A percentile compares a stretch with the other conserved stretches of the same genome.
Evolutionary conservation across 225 moss, liverwort and hornwort genomes (phyloP).

Genomic region (Rhytidiadelphus loreus): DNA sequence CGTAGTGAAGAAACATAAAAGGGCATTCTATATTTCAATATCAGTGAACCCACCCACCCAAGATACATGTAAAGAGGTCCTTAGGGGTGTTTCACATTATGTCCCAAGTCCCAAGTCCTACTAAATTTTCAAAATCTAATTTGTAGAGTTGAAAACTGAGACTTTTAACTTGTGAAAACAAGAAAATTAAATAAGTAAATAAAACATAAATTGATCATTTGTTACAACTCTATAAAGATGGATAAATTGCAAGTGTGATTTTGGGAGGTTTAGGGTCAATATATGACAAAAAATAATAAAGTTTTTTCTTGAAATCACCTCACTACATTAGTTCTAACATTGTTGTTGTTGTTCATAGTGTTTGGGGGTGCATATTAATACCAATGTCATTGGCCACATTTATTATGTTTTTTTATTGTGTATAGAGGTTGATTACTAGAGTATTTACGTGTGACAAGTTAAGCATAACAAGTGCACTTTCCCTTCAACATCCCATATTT

Average conservation of each 20-base stretch:
- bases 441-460: not conserved
- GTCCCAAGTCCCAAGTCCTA: no score
- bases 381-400: rapidly evolving
- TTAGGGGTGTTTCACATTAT: no score
- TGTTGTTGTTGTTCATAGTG: not conserved
- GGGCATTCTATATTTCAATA: no score
- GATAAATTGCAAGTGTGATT: not conserved
- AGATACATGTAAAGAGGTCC: no score
- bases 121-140: no score
- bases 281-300: not conserved
- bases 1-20: no score
- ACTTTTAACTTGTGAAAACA: not conserved
- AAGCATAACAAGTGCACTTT: not conserved
- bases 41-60: no score
- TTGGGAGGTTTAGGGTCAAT: not conserved
- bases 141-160: no score
- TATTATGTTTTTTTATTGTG: not conserved
- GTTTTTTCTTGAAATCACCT: not conserved
- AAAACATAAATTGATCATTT: not conserved
- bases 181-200: rapidly evolving
- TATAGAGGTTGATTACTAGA: rapidly evolving
- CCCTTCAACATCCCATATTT: not conserved
- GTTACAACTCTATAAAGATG: not conserved
- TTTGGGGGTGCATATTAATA: not conserved
- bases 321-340: not conserved